Base-by-base conservation (phyloP, 805 yeast genomes). In the Hanseniaspora vineae region DNA sequence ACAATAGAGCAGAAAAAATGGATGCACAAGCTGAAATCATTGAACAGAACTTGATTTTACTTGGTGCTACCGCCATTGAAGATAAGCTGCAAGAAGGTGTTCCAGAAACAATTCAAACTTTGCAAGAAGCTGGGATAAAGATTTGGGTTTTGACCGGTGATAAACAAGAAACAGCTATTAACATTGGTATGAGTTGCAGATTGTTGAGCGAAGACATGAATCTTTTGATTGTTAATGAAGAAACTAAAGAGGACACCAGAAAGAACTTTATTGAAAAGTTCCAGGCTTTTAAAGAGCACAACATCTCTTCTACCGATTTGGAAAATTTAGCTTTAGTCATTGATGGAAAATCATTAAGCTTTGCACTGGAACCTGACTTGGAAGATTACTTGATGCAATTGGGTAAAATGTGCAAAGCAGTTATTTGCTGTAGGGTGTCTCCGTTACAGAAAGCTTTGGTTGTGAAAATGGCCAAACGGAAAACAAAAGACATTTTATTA, bases 111-210 rank as follows among this genome's bases (percentile, higher is more conserved):
- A 94, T 92, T 51, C 92, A 86, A 54, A 84, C 95, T 6, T 72
- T 92, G 48, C 98, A 94, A 62, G 87, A 84, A 49, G 99, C 99
- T 0, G 97, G 97, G 14, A 89, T 94, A 54, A 90, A 88, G 62
- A 78, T 92, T 15, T 92, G 99, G 99, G 97, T 92, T 20, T 70
- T 92, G 45, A 92, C 99, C 2, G 99, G 99, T 56, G 99, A 92
- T 61, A 77, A 96, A 64, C 99, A 94, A 63, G 99, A 92, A 64
- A 92, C 99, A 13, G 99, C 99, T 0, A 84, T 92, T 54, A 92
- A 92, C 62, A 92, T 92, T 59, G 99, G 98, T 51, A 88, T 92
- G 97, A 86, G 96, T 57, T 94, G 98, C 70, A 87, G 85, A 60
- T 71, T 92, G 43, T 66, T 92, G 44, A 81, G 92, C 59, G 99